Conservation (phyloP, 352 stramenopile species). For the Saprolegnia diclina region DNA sequence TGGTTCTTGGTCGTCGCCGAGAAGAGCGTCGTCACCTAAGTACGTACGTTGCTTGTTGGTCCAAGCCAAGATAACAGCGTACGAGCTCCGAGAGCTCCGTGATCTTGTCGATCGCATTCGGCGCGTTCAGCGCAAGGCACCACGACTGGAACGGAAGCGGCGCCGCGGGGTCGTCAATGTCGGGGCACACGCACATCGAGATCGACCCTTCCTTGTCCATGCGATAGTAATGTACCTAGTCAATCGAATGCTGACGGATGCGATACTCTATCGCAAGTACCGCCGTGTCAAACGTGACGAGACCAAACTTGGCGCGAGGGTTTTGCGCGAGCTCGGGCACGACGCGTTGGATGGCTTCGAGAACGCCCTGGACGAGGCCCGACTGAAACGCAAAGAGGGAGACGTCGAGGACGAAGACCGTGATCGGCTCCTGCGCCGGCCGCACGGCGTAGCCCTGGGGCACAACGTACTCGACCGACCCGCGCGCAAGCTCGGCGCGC, state of each 20-base stretch:
- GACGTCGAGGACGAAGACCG: slow-evolving; percentile 84
- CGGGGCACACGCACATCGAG: slow-evolving; percentile 67
- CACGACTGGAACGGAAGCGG: slow-evolving; percentile 68
- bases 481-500: slow-evolving; percentile 68
- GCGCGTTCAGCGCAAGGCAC: slow-evolving; percentile 79
- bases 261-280: slow-evolving; percentile 10
- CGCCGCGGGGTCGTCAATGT: slow-evolving; percentile 72
- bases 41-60: not conserved
- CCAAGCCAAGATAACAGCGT: not conserved
- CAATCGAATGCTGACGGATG: not conserved
- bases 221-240: slow-evolving; percentile 71
- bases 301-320: slow-evolving; percentile 83
- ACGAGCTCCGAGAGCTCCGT: slow-evolving; percentile 52
- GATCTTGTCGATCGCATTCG: slow-evolving; percentile 61
- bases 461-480: slow-evolving; percentile 84
- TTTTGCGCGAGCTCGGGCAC: slow-evolving; percentile 68
- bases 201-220: slow-evolving; percentile 64
- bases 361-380: slow-evolving; percentile 45
- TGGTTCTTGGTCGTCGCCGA: slow-evolving; percentile 71
- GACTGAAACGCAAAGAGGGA: slow-evolving; percentile 81
- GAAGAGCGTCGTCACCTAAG: slow-evolving; percentile 54
- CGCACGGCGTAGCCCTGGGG: slow-evolving; percentile 75
- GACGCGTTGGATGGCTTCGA: slow-evolving; percentile 76
- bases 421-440: slow-evolving; percentile 75
- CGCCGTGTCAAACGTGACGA: slow-evolving; percentile 77